Percentiles rank a stretch among this genome's conserved stretches.
phyloP scores from a whole-genome alignment of 768 basidiomycete species.

The Stropharia rugosoannulata region DNA sequence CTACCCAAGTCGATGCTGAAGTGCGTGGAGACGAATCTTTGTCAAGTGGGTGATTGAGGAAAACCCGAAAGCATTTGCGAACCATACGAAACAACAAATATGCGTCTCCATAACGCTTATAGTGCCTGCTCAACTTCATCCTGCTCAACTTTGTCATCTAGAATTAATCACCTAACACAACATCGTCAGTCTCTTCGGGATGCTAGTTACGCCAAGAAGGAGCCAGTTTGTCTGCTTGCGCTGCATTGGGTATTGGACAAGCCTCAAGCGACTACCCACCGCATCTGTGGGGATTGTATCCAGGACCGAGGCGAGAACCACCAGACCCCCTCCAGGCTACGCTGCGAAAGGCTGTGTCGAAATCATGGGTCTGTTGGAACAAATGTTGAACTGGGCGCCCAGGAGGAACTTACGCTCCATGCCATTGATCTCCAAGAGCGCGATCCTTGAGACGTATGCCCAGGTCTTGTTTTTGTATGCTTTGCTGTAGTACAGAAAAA shows the following conservation, averaged over 20 bases:
- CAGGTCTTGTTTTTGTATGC: no score
- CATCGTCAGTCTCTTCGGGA: conserved; percentile 76
- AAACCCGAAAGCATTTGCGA: conserved; percentile 60
- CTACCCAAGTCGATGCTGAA: conserved; percentile 69
- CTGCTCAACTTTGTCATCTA: conserved; percentile 9
- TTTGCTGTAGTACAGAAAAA: no score
- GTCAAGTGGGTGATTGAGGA: conserved; percentile 80
- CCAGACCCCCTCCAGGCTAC: conserved; percentile 71
- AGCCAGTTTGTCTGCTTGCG: conserved; percentile 74
- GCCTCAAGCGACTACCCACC: conserved; percentile 62
- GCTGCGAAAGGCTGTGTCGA: conserved; percentile 58
- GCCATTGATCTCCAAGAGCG: no score
- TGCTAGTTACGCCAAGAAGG: conserved; percentile 37
- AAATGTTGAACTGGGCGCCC: no score
- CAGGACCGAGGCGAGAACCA: conserved; percentile 78
- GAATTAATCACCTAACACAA: conserved; percentile 86
- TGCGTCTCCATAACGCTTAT: no score
- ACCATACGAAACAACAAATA: no score
- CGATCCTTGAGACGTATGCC: no score
- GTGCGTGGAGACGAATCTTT: conserved; percentile 80
- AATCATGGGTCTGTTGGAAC: conserved; percentile 53
- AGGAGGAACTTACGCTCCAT: no score
- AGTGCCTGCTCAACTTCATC: conserved; percentile 51
- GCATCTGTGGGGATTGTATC: conserved; percentile 79
- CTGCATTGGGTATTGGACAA: conserved; percentile 70